Evolutionary conservation across 345 rosid species (phyloP), one percentile per base, ranked within the genome.

Genomic region (Barbarea vulgaris): DNA sequence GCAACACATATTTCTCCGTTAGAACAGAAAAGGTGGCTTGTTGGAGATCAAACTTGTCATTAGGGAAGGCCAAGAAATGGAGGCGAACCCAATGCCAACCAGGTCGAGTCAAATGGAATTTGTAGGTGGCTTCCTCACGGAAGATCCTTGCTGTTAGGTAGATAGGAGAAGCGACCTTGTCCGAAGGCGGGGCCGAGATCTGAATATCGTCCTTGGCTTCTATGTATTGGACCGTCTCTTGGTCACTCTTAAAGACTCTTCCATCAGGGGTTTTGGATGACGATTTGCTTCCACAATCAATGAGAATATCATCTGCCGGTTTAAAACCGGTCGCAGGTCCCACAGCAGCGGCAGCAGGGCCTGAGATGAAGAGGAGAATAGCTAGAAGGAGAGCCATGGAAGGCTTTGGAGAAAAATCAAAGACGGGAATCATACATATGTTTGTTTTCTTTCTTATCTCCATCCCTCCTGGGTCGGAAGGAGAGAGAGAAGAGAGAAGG

Each of bases 51-150:
- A 68, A 82, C 36, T 75, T 77, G 25, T 75, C 50, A 67, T 77
- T 78, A 3, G 83, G 79, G 21, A 90, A 17, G 0, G 91, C 80
- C 42, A 60, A 82, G 77, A 90, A 85, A 77, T 90, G 87, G 33
- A 90, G 87, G 3, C 96, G 90, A 61, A 90, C 77, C 90, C 90
- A 90, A 76, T 90, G 96, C 79, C 82, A 90, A 9, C 96, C 93
- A 8, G 93, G 86, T 6, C 67, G 71, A 0, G 81, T 75, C 75
- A 88, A 48, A 19, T 77, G 74, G 60, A 91, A 87, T 2, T 79
- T 64, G 48, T 88, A 91, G 22, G 81, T 85, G 21, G 93, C 83
- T 67, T 87, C 84, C 41, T 86, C 73, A 1, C 12, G 52, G 66
- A 91, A 91, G 75, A 91, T 81, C 69, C 89, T 86, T 1, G 92